A percentile compares a stretch with the other conserved stretches of the same genome.
These are phyloP conservation scores for Cystobasidium sp. DNA, from an alignment of 1,284 basidiomycete genomes.

Conservation along the genomic window DNA sequence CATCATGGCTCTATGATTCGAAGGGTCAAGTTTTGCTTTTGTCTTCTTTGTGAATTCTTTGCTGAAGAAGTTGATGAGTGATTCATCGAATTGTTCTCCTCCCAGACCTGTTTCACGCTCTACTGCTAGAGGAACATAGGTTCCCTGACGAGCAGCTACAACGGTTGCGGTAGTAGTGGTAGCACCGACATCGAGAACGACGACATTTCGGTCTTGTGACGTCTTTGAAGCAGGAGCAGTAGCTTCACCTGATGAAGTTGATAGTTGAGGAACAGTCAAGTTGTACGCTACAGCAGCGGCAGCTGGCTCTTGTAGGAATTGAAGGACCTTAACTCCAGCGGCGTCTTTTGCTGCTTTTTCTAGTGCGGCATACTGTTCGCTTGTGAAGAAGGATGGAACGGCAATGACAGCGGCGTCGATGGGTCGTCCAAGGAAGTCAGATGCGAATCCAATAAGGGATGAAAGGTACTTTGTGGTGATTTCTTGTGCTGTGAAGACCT, in stretches of 20 bases:
- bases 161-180: conserved; percentile 63
- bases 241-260: conserved; percentile 53
- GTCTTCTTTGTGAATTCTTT: conserved; percentile 98
- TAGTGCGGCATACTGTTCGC: conserved; percentile 56
- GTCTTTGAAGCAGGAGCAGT: conserved; percentile 48
- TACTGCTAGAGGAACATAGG: conserved; percentile 63
- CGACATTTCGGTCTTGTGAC: conserved; percentile 62
- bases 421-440: conserved; percentile 85
- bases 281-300: conserved; percentile 59
- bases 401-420: conserved; percentile 83
- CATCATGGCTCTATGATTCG: conserved; percentile 81
- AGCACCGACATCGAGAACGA: conserved; percentile 66
- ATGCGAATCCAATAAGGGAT: conserved; percentile 82
- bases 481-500: conserved; percentile 77
- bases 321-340: conserved; percentile 76
- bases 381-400: conserved; percentile 64
- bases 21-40: conserved; percentile 63
- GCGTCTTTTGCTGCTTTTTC: conserved; percentile 58
- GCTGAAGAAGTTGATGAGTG: conserved; percentile 87
- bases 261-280: conserved; percentile 54
- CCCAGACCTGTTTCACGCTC: conserved; percentile 62
- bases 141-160: conserved; percentile 62
- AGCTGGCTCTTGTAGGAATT: conserved; percentile 62
- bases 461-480: conserved; percentile 83
- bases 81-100: conserved; percentile 68